Evolutionary conservation across 139 green algal species (phyloP), one percentile per base, ranked within the genome.

Genomic region (Zygnema circumcarinatum): DNA sequence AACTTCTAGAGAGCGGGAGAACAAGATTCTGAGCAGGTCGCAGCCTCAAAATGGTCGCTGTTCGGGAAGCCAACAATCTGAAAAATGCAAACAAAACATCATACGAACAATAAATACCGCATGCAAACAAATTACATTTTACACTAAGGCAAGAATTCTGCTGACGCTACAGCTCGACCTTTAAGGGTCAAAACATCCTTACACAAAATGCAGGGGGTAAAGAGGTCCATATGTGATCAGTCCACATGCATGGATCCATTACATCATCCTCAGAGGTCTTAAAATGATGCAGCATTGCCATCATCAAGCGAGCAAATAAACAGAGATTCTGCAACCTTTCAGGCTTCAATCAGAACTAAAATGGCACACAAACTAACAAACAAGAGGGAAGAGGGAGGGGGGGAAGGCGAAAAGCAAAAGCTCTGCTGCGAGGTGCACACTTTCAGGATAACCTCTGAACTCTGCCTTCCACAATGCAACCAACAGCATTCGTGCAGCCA

Each of bases 1-100:
- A 0, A 94, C 96, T 83, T 98, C 96, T 73, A 22, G 33, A 69
- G 42, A 73, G 2, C 33, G 31, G 33, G 35, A 67, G 47, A 35
- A 53, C 1, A 21, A 81, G 35, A n/a, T 81, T 29, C 33, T 53
- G n/a, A 67, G 31, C 33, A 81, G 74, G 47, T 69, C 74, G 74
- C n/a, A 81, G 39, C 74, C 74, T 81, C 33, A 81, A 68, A 3
- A 53, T 69, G 33, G 74, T 81, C n/a, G 74, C 74, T n/a, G 74
- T 53, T 53, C 32, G 31, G 0, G 33, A 73, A n/a, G 33, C 74
- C 29, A 81, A 81, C 33, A 81, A 47, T 81, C 74, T 81, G 32
- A 47, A 68, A 47, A 81, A 2, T 32, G 38, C 16, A 81, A 73
- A 68, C 33, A 62, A 62, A 62, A 25, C 16, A 62, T 62, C 47